These are phyloP conservation scores for Rasamsonia emersonii DNA, from an alignment of 2,329 filamentous ascomycete genomes.

Conservation along the genomic window DNA sequence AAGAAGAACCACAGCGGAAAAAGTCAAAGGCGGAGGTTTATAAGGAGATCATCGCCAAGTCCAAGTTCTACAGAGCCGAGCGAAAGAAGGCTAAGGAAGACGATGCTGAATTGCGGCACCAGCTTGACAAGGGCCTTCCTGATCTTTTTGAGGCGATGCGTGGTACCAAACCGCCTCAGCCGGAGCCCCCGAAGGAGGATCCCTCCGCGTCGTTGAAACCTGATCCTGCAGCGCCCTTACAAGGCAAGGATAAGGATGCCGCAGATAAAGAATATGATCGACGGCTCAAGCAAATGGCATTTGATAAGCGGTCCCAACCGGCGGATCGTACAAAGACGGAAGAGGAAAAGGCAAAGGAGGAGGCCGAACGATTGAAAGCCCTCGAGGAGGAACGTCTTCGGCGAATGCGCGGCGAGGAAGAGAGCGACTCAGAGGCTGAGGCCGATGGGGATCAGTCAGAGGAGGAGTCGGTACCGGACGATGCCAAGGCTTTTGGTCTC, in stretches of 20 bases:
- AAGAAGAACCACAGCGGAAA: slow-evolving; percentile 66
- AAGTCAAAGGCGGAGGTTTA: slow-evolving; percentile 96
- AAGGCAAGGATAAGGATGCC: slow-evolving; percentile 53
- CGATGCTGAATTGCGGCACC: slow-evolving; percentile 76
- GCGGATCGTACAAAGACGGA: slow-evolving; percentile 84
- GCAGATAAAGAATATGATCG: slow-evolving; percentile 85
- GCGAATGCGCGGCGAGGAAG: slow-evolving; percentile 80
- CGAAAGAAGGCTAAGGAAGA: slow-evolving; percentile 87
- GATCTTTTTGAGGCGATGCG: slow-evolving; percentile 66
- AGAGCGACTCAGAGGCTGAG: slow-evolving; percentile 42
- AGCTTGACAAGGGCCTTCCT: slow-evolving; percentile 74
- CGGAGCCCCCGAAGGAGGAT: slow-evolving; percentile 37
- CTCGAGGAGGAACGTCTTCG: slow-evolving; percentile 74
- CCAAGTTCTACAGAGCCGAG: slow-evolving; percentile 90
- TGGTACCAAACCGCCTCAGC: slow-evolving; percentile 46
- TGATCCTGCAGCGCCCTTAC: slow-evolving; percentile 53
- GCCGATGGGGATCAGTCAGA: slow-evolving; percentile 35
- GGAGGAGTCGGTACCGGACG: slow-evolving; percentile 42
- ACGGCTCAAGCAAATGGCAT: slow-evolving; percentile 69
- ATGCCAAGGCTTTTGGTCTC: slow-evolving; percentile 55
- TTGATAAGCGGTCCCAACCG: slow-evolving; percentile 76
- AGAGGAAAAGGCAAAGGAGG: slow-evolving; percentile 72
- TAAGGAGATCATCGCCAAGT: slow-evolving; percentile 96
- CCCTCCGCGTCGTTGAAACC: slow-evolving; percentile 49
- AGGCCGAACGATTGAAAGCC: slow-evolving; percentile 66